Evolutionary conservation across 176 grass and related monocot species (phyloP), one percentile per base, ranked within the genome.

Genomic region (Avena sativa): DNA sequence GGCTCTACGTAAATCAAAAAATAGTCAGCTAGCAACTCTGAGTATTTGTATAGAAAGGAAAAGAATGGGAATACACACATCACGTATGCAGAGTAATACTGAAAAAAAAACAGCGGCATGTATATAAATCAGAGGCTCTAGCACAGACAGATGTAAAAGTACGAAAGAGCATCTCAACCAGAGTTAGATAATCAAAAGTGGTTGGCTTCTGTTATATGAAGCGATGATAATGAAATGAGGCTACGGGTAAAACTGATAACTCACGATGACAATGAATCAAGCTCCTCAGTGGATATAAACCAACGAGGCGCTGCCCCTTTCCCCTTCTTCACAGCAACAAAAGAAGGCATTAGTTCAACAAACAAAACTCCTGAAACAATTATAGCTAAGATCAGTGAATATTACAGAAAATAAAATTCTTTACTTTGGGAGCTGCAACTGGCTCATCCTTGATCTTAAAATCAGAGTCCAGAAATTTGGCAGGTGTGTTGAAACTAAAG

Each of bases 181-280:
- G 40, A 52, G 64, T 69, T 13, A 81, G 30, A 86, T 72, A 68
- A 77, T 81, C 55, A 50, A 61, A 86, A 46, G 53, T 52, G 44
- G 44, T 62, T 25, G 47, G 7, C 12, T 53, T 23, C 21, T 49
- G 20, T 60, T 58, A 56, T 52, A 75, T 67, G 81, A 78, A 84
- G 57, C 32, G 12, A 76, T 75, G 57, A 69, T 9, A 75, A 74
- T 58, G 32, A 76, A 81, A 30, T 48, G 17, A 85, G 52, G 32
- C 50, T 71, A 74, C 9, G 38, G 55, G 67, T 52, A 78, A 38
- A 67, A 75, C 16, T 68, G 52, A 89, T 63, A 83, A 91, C 93
- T 92, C 62, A 98, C 96, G 87, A 91, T 71, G 96, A 90, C 61
- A 98, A 58, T 12, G 96, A 96, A 84, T 96, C 90, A 65, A 98